Percentiles rank a stretch among this genome's conserved stretches.
phyloP scores from a whole-genome alignment of 108 stramenopile species.

The Tribonema minus region DNA sequence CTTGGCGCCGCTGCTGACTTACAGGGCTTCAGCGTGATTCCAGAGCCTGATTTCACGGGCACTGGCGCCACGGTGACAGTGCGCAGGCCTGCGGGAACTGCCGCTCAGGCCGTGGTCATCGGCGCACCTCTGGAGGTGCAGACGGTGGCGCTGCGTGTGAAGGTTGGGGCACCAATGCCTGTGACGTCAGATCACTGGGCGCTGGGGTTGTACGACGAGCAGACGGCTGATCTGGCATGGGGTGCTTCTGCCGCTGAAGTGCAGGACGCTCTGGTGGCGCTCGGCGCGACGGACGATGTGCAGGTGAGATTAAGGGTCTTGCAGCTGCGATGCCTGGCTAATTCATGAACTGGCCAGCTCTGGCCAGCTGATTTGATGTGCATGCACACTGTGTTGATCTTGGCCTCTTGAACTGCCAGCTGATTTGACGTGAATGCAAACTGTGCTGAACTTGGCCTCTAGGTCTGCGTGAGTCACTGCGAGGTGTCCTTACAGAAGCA shows the following conservation, averaged over 20 bases:
- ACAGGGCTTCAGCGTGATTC: neutral
- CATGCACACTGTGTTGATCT: too few relatives aligned
- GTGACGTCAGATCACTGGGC: slow-evolving; percentile 10
- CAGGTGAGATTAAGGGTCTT: neutral
- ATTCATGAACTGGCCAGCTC: neutral
- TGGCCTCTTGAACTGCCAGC: too few relatives aligned
- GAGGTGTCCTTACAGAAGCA: too few relatives aligned
- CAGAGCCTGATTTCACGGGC: neutral
- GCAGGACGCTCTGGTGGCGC: slow-evolving; percentile 1
- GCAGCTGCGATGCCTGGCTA: too few relatives aligned
- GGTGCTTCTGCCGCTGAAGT: slow-evolving; percentile 36
- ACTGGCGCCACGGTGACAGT: neutral
- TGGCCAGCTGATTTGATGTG: slow-evolving; percentile 40
- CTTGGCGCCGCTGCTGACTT: slow-evolving; percentile 19
- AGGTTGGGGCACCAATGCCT: neutral
- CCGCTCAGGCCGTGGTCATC: slow-evolving; percentile 9
- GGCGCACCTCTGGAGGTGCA: slow-evolving; percentile 46
- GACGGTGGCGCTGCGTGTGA: slow-evolving; percentile 38
- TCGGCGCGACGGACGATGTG: slow-evolving; percentile 20
- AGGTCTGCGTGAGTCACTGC: too few relatives aligned
- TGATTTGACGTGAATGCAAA: too few relatives aligned
- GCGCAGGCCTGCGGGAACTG: slow-evolving; percentile 16
- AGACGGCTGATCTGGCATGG: slow-evolving; percentile 19
- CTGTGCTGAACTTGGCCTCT: too few relatives aligned
- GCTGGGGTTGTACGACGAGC: slow-evolving; percentile 22